These are phyloP conservation scores for Globisporangium megalacanthum DNA, from an alignment of 352 stramenopile genomes.

Conservation along the genomic window DNA sequence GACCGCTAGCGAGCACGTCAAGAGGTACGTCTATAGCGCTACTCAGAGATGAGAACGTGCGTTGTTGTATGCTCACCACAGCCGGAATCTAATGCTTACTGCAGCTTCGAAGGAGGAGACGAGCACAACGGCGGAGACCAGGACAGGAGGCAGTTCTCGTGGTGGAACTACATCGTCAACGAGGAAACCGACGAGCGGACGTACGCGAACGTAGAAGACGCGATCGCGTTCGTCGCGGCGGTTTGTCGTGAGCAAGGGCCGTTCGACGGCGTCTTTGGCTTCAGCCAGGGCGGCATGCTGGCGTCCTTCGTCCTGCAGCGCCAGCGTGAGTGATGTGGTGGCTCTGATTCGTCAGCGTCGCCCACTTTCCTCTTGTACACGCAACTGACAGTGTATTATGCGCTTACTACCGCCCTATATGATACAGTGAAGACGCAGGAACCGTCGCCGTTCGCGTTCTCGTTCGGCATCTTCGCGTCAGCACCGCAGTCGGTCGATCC, in stretches of 20 bases:
- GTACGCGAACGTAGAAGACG: conserved; percentile 48
- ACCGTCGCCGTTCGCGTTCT: conserved; percentile 54
- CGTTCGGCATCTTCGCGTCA: conserved; percentile 72
- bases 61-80: no score
- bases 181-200: conserved; percentile 30
- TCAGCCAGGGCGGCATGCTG: conserved; percentile 78
- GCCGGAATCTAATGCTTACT: not conserved
- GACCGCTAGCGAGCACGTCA: not conserved
- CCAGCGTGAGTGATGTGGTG: conserved; percentile 37
- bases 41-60: no score
- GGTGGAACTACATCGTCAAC: conserved; percentile 59
- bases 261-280: conserved; percentile 83
- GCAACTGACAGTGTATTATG: no score
- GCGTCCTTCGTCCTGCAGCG: conserved; percentile 60
- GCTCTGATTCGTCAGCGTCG: no score
- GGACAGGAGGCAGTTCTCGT: conserved; percentile 52
- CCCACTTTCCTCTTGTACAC: no score
- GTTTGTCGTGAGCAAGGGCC: conserved; percentile 69
- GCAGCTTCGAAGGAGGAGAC: conserved; percentile 11
- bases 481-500: conserved; percentile 42
- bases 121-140: not conserved
- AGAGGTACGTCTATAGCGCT: no score
- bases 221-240: conserved; percentile 56
- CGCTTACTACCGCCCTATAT: no score
- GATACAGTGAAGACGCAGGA: conserved; percentile 28